A percentile compares a stretch with the other conserved stretches of the same genome.
Conservation (phyloP, 108 stramenopile genomes). For the Discostella pseudostelligera region DNA sequence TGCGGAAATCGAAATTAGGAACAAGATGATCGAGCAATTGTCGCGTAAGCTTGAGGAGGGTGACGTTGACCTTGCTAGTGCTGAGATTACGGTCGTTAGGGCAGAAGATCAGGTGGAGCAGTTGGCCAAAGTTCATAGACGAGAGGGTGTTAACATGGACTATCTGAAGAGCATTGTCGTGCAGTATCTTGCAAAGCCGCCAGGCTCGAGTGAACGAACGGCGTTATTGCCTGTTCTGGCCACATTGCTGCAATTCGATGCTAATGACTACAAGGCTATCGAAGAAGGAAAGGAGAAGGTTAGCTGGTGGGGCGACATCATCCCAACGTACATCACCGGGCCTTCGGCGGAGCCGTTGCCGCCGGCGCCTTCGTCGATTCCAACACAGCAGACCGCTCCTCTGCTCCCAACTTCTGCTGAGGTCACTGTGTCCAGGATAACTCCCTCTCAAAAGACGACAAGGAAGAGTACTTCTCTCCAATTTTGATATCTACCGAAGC, state of each 20-base stretch:
- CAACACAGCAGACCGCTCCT: conserved; percentile 24
- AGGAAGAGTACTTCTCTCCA: conserved; percentile 50
- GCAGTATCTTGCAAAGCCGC: conserved; percentile 84
- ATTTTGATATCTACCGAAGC: conserved; percentile 26
- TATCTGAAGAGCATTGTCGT: conserved; percentile 90
- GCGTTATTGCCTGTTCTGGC: conserved; percentile 81
- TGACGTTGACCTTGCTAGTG: conserved; percentile 74
- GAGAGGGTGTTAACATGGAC: conserved; percentile 89
- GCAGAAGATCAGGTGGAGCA: conserved; percentile 76
- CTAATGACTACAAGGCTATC: conserved; percentile 78
- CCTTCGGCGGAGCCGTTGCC: conserved; percentile 21
- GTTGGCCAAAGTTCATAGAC: conserved; percentile 68
- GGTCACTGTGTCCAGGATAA: conserved; percentile 34
- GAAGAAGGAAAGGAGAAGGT: conserved; percentile 82
- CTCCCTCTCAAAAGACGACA: conserved; percentile 16
- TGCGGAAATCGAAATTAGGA: conserved; percentile 76
- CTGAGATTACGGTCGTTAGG: conserved; percentile 65
- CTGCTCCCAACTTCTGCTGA: conserved; percentile 38
- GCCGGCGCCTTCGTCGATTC: conserved; percentile 6
- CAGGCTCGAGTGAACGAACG: conserved; percentile 82
- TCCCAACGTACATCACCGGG: conserved; percentile 59
- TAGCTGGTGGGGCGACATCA: conserved; percentile 74
- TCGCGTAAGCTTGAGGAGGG: conserved; percentile 61
- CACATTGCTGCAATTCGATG: conserved; percentile 84
- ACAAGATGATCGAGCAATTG: conserved; percentile 68